A percentile compares a stretch with the other conserved stretches of the same genome.
Evolutionary conservation across 441 rosid genomes (phyloP).

Genomic region (Populus hybrid): DNA sequence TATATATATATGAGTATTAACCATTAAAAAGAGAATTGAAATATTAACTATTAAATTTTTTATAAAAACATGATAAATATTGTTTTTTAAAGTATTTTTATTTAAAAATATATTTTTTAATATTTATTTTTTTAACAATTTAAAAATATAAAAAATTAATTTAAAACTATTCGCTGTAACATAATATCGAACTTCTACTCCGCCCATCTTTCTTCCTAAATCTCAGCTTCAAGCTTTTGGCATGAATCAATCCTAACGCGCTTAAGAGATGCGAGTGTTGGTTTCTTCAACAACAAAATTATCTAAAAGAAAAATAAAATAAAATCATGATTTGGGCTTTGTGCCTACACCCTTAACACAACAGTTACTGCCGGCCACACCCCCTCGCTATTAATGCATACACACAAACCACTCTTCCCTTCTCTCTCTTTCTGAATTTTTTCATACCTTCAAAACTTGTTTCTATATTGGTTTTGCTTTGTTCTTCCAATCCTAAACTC

Average conservation of each 20-base stretch:
- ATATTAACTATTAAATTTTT: too few relatives aligned
- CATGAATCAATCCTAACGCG: background rate
- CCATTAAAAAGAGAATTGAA: too few relatives aligned
- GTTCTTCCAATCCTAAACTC: background rate
- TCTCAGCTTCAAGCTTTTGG: too few relatives aligned
- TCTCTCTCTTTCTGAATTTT: background rate
- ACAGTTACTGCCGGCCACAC: slow-evolving; percentile 13
- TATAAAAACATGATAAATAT: too few relatives aligned
- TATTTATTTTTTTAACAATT: too few relatives aligned
- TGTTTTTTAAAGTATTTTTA: too few relatives aligned
- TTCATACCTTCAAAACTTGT: background rate
- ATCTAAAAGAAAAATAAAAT: background rate
- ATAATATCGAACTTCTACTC: too few relatives aligned
- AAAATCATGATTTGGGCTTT: background rate
- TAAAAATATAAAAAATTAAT: too few relatives aligned
- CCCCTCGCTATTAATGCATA: slow-evolving; percentile 28
- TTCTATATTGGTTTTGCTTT: background rate
- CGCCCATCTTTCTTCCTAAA: too few relatives aligned
- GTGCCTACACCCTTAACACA: background rate
- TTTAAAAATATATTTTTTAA: too few relatives aligned
- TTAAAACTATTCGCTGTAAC: too few relatives aligned
- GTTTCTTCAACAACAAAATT: background rate
- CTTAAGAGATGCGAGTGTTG: background rate
- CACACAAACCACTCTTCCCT: background rate
- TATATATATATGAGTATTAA: too few relatives aligned